Evolutionary conservation across 2,329 filamentous ascomycete genomes (phyloP), one percentile per base, ranked within the genome.

Genomic region (Arthrobotrys pseudoclavata): DNA sequence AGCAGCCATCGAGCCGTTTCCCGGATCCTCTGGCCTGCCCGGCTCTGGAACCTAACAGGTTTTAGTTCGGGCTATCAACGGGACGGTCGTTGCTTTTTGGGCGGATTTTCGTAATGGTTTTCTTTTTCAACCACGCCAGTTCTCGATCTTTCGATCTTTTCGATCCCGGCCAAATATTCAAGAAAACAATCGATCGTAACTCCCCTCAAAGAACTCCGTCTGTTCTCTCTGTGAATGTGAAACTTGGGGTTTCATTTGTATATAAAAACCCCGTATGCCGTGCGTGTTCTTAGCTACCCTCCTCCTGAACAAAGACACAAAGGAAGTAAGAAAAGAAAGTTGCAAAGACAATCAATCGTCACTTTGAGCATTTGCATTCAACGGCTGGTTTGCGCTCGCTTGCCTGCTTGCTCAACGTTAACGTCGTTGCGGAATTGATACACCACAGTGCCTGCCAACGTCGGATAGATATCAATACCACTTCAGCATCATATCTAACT

Each of bases 81-180:
- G 55, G 22, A 53, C 24, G 20, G 37, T 60, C 20, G 4, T 76
- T 64, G 72, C 64, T 69, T 76, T 76, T 76, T 70, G 18, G 10
- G 26, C 22, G 29, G 60, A 69, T 70, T 18, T 52, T 45, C 66
- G 50, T 40, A 52, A 34, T 45, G 47, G 31, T 45, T 71, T 76
- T 63, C 53, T 71, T 53, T 71, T 77, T 70, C 22, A 29, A 37
- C 42, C 52, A 40, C 57, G 37, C 69, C 48, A 26, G 69, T 47
- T 22, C 18, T 69, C 67, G 74, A 77, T 77, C 74, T 45, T 52
- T 77, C 74, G 74, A 77, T 77, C 74, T 62, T 37, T 45, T 63
- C 67, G 61, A 67, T 77, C 48, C 57, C 20, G 20, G 29, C 10
- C 29, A 31, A 45, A 29, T 66, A 37, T 52, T 29, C 40, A 62